phyloP scores from a whole-genome alignment of 148 eudicot species.

The Silene latifolia region DNA sequence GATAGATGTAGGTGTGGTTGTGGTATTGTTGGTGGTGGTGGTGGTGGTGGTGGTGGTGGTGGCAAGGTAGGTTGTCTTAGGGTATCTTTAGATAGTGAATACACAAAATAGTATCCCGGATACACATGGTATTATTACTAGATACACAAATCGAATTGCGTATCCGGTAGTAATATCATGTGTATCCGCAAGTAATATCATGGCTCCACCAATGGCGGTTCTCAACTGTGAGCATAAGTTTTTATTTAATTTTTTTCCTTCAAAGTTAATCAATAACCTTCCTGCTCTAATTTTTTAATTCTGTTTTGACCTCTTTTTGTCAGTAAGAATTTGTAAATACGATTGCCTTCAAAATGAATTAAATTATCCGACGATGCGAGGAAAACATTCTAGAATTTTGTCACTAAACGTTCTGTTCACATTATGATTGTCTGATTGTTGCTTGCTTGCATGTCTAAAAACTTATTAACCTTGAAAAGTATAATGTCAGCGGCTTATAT shows the following conservation, averaged over 20 bases:
- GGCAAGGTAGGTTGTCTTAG: too few species aligned
- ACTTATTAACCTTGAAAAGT: not conserved
- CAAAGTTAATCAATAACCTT: not conserved
- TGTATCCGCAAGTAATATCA: too few species aligned
- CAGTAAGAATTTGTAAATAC: not conserved
- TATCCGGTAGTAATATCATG: too few species aligned
- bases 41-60: too few species aligned
- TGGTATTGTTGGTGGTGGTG: too few species aligned
- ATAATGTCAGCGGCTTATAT: not conserved
- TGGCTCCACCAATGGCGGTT: constrained; percentile 32
- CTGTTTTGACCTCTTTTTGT: not conserved
- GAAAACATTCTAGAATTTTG: not conserved
- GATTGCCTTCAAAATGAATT: not conserved
- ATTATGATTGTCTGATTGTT: not conserved
- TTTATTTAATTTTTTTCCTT: not conserved
- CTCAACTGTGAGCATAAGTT: constrained; percentile 50
- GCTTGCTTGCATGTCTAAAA: too few species aligned
- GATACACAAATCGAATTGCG: too few species aligned
- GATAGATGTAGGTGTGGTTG: too few species aligned
- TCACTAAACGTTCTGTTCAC: not conserved
- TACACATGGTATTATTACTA: too few species aligned
- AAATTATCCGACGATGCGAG: not conserved
- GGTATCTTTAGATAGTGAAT: too few species aligned
- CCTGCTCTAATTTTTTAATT: not conserved
- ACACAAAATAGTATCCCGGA: too few species aligned